These are phyloP conservation scores for Barnettozyma salicaria DNA, from an alignment of 805 yeast genomes.

Conservation along the genomic window DNA sequence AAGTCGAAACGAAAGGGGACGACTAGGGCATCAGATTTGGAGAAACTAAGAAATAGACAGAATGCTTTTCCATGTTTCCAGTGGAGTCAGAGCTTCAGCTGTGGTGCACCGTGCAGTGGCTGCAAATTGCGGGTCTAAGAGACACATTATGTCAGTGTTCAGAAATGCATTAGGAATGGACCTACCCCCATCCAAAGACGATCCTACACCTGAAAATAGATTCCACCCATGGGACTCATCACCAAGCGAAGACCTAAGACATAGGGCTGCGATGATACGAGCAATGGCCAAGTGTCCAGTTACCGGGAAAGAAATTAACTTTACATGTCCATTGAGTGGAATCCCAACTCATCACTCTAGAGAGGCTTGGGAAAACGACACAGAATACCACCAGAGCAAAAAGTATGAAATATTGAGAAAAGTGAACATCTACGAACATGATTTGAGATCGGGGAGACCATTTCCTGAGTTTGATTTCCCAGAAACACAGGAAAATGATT, in stretches of 20 bases:
- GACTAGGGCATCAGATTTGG: too few species aligned
- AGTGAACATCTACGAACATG: conserved; percentile 92
- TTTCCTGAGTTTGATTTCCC: conserved; percentile 97
- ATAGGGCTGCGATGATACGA: conserved; percentile 86
- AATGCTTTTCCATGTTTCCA: too few species aligned
- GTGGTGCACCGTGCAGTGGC: too few species aligned
- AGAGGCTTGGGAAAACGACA: conserved; percentile 85
- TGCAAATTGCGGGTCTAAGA: too few species aligned
- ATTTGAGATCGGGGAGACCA: conserved; percentile 85
- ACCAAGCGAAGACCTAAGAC: conserved; percentile 80
- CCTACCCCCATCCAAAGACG: conserved; percentile 57
- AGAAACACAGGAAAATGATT: conserved; percentile 66
- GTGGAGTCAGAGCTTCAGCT: too few species aligned
- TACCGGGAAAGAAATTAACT: conserved; percentile 71
- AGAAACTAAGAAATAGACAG: too few species aligned
- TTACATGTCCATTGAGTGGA: conserved; percentile 89
- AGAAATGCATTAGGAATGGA: conserved; percentile 51
- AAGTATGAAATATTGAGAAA: conserved; percentile 71
- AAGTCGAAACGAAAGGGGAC: too few species aligned
- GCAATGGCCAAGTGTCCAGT: conserved; percentile 89
- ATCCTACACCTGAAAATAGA: conserved; percentile 65
- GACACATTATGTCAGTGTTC: conserved; percentile 33
- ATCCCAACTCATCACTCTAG: conserved; percentile 92
- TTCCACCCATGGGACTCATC: conserved; percentile 90
- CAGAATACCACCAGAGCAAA: conserved; percentile 58